Percentiles rank a stretch among this genome's conserved stretches.
Evolutionary conservation across 73 alveolate species (phyloP).

Genomic region (Paramecium sexaurelia): DNA sequence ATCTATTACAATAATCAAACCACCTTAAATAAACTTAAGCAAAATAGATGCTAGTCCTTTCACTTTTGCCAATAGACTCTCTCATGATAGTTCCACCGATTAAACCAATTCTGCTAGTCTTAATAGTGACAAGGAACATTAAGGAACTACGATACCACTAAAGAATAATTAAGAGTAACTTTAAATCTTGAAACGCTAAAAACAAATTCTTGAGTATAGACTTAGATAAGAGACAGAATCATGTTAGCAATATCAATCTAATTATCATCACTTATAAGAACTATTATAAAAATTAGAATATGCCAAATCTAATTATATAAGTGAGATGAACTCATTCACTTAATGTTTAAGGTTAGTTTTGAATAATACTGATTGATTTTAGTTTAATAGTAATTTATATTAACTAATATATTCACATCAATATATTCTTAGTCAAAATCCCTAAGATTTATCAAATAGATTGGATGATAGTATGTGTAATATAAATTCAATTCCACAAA

Average conservation of each 20-base stretch:
- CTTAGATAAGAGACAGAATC: background rate
- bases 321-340: background rate
- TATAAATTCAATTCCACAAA: too few species aligned
- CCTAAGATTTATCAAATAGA: background rate
- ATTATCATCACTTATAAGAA: background rate
- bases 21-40: background rate
- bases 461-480: too few species aligned
- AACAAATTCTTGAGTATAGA: background rate
- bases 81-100: background rate
- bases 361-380: background rate
- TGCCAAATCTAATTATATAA: background rate
- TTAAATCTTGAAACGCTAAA: background rate
- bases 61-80: background rate
- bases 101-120: background rate
- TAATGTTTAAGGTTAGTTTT: background rate
- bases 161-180: background rate
- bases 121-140: background rate
- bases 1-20: background rate
- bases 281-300: background rate
- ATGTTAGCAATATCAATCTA: background rate
- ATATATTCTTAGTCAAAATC: background rate
- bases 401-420: background rate
- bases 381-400: background rate
- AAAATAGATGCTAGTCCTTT: background rate
- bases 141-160: background rate